A percentile compares a stretch with the other conserved stretches of the same genome.
Evolutionary conservation across 768 basidiomycete genomes (phyloP).

Genomic region (Mycena pura): DNA sequence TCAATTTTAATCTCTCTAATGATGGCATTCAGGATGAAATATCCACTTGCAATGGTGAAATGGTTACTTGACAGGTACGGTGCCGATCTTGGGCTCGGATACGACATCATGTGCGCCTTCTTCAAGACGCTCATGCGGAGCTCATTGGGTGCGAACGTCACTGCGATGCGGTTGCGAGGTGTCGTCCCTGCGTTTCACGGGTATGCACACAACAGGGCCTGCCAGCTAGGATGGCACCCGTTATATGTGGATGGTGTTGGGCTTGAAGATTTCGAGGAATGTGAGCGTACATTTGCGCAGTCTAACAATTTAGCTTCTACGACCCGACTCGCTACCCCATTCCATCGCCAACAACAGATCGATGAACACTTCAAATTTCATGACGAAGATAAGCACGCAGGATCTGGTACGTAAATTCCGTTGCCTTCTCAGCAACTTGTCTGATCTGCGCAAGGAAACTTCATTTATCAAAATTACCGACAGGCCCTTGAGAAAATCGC

Average conservation of each 20-base stretch:
- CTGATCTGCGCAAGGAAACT: background rate
- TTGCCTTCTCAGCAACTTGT: background rate
- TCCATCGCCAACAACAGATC: constrained; percentile 34
- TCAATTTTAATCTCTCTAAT: background rate
- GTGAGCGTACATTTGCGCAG: constrained; percentile 34
- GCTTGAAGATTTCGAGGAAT: no score
- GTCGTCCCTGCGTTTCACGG: constrained; percentile 34
- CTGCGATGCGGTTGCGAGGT: constrained; percentile 2
- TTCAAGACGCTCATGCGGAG: constrained; percentile 30
- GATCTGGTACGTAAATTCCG: constrained; percentile 16
- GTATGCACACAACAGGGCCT: constrained; percentile 35
- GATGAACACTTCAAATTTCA: constrained; percentile 29
- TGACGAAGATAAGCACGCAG: constrained; percentile 27
- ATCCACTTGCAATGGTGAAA: constrained; percentile 33
- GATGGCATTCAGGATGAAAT: constrained; percentile 32
- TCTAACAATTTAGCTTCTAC: constrained; percentile 35
- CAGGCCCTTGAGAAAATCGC: constrained; percentile 12
- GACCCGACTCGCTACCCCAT: constrained; percentile 27
- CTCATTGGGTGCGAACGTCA: constrained; percentile 23
- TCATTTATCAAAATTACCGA: constrained; percentile 15
- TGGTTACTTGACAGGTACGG: constrained; percentile 27
- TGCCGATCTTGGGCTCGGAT: constrained; percentile 23
- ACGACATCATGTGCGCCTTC: constrained; percentile 38
- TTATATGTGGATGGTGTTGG: constrained; percentile 36
- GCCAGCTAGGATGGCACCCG: constrained; percentile 33